Percentiles rank a stretch among this genome's conserved stretches.
Evolutionary conservation across 139 green algal genomes (phyloP).

Genomic region (Chlorella sp.): DNA sequence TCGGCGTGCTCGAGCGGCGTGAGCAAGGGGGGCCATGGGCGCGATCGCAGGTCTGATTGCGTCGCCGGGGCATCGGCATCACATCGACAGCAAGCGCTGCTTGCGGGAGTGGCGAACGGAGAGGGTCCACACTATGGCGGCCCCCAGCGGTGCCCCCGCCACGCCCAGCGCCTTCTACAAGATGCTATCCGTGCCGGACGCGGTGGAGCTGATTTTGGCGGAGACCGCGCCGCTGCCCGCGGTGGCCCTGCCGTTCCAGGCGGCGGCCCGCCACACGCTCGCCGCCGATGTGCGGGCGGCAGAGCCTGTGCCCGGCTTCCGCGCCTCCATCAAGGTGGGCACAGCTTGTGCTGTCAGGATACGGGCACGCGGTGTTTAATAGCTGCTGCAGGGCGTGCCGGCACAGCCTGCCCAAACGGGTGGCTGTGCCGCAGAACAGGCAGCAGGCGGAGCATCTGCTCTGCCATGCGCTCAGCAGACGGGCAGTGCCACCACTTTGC

Average conservation of each 20-base stretch:
- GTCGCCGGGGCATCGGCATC: too few species aligned
- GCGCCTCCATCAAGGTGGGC: conserved; percentile 91
- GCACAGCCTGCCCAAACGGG: too few species aligned
- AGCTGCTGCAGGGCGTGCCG: too few species aligned
- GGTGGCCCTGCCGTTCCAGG: conserved; percentile 53
- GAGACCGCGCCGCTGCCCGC: conserved; percentile 54
- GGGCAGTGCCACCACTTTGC: background rate
- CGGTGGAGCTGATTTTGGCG: conserved; percentile 71
- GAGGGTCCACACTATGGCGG: background rate
- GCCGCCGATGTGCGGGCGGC: conserved; percentile 74
- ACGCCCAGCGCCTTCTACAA: conserved; percentile 65
- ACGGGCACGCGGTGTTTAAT: too few species aligned
- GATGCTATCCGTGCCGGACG: conserved; percentile 87
- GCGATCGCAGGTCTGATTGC: too few species aligned
- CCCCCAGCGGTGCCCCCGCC: conserved; percentile 6
- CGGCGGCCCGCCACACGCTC: conserved; percentile 67
- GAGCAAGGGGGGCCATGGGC: too few species aligned
- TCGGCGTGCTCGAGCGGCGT: too few species aligned
- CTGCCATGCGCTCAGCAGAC: background rate
- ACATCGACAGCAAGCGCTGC: too few species aligned
- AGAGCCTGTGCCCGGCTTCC: conserved; percentile 89
- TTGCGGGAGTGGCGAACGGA: too few species aligned
- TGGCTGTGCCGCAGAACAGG: too few species aligned
- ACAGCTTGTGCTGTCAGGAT: too few species aligned
- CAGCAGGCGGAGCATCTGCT: too few species aligned